A percentile compares a stretch with the other conserved stretches of the same genome.
Evolutionary conservation across 257 asterid species (phyloP).

Genomic region (Przewalskia tangutica): DNA sequence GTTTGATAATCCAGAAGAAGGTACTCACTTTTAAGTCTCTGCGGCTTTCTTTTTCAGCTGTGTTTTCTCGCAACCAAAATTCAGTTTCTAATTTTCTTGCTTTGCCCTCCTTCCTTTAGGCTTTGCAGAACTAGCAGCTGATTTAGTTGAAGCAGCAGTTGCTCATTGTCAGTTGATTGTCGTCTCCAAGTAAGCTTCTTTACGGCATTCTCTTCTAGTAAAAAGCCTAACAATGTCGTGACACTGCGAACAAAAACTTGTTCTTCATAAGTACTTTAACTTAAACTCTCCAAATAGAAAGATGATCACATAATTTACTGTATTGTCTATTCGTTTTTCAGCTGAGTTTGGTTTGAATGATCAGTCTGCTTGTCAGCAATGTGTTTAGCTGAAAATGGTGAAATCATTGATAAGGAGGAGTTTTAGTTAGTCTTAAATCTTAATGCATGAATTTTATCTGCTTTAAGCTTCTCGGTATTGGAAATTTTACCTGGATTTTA

Average conservation of each 20-base stretch:
- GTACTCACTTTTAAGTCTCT: slow-evolving; percentile 22
- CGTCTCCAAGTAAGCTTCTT: slow-evolving; percentile 76
- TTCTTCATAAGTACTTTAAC: not conserved
- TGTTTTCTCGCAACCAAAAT: too few relatives aligned
- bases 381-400: not conserved
- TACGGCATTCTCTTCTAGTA: not conserved
- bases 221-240: not conserved
- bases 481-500: not conserved
- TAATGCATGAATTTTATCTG: not conserved
- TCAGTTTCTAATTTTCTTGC: not conserved
- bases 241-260: not conserved
- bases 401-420: not conserved
- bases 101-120: slow-evolving; percentile 32
- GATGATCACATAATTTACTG: not conserved
- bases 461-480: not conserved
- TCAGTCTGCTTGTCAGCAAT: not conserved
- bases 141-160: slow-evolving; percentile 85
- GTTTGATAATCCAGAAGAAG: slow-evolving; percentile 78
- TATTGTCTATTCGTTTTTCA: too few relatives aligned
- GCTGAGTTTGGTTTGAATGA: not conserved
- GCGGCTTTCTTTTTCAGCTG: not conserved
- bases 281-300: not conserved
- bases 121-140: slow-evolving; percentile 88
- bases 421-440: not conserved
- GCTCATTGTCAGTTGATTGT: slow-evolving; percentile 95